A percentile compares a stretch with the other conserved stretches of the same genome.
These are phyloP conservation scores for Myriosclerotinia curreyana DNA, from an alignment of 2,329 filamentous ascomycete species.

Conservation along the genomic window DNA sequence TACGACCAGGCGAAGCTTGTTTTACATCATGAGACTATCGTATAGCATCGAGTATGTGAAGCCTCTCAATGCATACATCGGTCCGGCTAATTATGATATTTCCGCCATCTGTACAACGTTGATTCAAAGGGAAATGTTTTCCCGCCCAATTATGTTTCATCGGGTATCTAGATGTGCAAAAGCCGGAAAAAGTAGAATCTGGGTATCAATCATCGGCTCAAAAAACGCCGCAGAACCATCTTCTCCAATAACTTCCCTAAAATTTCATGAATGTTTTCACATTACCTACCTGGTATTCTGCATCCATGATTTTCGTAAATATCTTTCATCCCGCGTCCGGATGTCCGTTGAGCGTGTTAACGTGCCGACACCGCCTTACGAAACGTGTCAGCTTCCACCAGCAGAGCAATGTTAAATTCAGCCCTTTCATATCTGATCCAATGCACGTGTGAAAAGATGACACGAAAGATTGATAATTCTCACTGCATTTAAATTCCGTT, in stretches of 20 bases:
- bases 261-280: neutral
- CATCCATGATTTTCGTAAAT: neutral
- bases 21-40: slow-evolving; percentile 13
- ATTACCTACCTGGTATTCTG: neutral
- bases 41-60: slow-evolving; percentile 9
- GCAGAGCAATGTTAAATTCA: neutral
- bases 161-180: neutral
- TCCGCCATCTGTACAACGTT: neutral
- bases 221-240: neutral
- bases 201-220: neutral
- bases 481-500: neutral
- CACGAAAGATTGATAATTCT: neutral
- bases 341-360: slow-evolving; percentile 2
- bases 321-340: neutral
- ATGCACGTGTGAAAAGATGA: slow-evolving; percentile 7
- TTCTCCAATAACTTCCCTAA: neutral
- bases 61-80: slow-evolving; percentile 9
- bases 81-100: slow-evolving; percentile 8
- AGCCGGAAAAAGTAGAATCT: neutral
- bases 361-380: slow-evolving; percentile 1
- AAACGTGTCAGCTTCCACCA: slow-evolving; percentile 4
- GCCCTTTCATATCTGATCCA: slow-evolving; percentile 8
- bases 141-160: neutral
- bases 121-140: neutral
- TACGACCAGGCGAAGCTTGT: slow-evolving; percentile 8